A percentile compares a stretch with the other conserved stretches of the same genome.
These are phyloP conservation scores for Rosa hybrid DNA, from an alignment of 331 rosid genomes.

Conservation along the genomic window DNA sequence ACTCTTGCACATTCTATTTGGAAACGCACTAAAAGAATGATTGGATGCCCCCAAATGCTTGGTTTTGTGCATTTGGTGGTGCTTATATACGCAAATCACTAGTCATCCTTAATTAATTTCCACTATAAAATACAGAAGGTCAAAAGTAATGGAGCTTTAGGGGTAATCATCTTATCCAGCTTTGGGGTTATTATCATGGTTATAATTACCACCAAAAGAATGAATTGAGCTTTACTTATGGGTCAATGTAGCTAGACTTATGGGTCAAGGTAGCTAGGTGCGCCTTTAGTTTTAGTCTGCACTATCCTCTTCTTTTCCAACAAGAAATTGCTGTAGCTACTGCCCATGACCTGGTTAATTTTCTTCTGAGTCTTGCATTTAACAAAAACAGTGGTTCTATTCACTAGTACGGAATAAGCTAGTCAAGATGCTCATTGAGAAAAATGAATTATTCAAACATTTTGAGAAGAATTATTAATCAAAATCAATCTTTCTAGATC, in stretches of 20 bases:
- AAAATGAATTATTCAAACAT: not conserved
- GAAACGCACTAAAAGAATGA: not conserved
- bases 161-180: conserved; percentile 27
- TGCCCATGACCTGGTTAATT: not conserved
- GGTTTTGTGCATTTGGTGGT: not conserved
- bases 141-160: conserved; percentile 5
- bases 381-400: not conserved
- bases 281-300: conserved; percentile 11
- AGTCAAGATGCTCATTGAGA: not conserved
- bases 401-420: not conserved
- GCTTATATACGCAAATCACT: not conserved
- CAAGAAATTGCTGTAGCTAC: not conserved
- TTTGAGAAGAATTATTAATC: not conserved
- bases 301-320: not conserved
- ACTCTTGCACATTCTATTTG: conserved; percentile 1
- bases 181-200: conserved; percentile 3
- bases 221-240: not conserved
- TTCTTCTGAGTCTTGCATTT: not conserved
- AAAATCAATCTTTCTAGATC: not conserved
- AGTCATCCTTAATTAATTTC: not conserved
- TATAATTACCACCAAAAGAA: conserved; percentile 5
- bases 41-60: not conserved
- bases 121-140: not conserved
- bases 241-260: conserved; percentile 13
- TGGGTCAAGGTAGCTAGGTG: conserved; percentile 9